Percentiles rank a stretch among this genome's conserved stretches.
phyloP scores from a whole-genome alignment of 208 protist species.

The Crithidia fasciculata region DNA sequence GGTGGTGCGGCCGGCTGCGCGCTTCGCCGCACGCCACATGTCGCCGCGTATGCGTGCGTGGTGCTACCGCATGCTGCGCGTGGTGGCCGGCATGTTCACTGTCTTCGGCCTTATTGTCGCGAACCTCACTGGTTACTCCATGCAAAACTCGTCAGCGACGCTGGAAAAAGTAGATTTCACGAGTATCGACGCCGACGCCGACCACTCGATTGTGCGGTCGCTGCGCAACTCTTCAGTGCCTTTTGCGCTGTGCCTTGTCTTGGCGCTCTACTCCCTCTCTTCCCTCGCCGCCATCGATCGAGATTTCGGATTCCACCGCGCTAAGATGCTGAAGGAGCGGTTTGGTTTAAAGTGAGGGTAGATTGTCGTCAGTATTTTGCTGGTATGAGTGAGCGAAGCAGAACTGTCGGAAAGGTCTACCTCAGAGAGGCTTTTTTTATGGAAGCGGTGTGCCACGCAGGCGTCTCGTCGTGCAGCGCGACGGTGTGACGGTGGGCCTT shows the following conservation, averaged over 20 bases:
- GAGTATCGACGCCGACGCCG: background rate
- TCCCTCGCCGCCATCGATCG: constrained; percentile 1
- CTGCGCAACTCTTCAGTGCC: background rate
- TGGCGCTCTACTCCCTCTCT: background rate
- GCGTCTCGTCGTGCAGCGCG: too few relatives aligned
- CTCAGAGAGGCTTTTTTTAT: too few relatives aligned
- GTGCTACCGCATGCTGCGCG: constrained; percentile 28
- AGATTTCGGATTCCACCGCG: background rate
- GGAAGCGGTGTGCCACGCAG: too few relatives aligned
- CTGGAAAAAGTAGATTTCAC: background rate
- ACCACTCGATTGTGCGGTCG: background rate
- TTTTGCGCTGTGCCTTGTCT: background rate
- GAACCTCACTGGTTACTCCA: constrained; percentile 69
- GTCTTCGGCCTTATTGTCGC: constrained; percentile 56
- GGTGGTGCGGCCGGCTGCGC: constrained; percentile 17
- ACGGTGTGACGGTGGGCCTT: too few relatives aligned
- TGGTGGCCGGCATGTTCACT: constrained; percentile 33
- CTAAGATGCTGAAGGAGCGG: background rate
- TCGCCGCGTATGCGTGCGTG: constrained; percentile 14
- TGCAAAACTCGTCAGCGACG: constrained; percentile 4
- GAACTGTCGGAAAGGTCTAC: too few relatives aligned
- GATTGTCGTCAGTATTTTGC: too few relatives aligned
- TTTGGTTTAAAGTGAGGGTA: background rate
- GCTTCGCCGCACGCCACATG: constrained; percentile 16
- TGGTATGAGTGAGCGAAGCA: too few relatives aligned